Evolutionary conservation across 2,329 filamentous ascomycete species (phyloP).

Genomic region (Colletotrichum aenigma): DNA sequence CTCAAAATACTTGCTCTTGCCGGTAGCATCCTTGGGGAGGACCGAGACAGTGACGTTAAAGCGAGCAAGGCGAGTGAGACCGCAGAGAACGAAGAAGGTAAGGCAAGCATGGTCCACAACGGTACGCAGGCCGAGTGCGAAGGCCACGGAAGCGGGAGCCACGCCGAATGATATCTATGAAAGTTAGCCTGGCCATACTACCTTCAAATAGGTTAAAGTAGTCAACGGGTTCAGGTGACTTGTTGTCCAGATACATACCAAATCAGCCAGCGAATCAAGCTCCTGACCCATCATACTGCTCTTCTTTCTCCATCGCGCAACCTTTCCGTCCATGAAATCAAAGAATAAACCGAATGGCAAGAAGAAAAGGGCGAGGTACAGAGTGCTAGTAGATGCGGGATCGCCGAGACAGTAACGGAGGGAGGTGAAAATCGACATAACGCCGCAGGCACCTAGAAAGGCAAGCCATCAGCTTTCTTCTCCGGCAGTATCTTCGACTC

Average conservation of each 20-base stretch:
- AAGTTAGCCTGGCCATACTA: neutral
- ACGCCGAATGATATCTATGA: slow-evolving; percentile 94
- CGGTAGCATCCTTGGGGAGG: slow-evolving; percentile 88
- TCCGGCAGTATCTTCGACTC: neutral
- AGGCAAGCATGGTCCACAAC: slow-evolving; percentile 79
- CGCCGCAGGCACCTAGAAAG: slow-evolving; percentile 61
- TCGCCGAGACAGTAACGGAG: slow-evolving; percentile 88
- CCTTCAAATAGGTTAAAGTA: neutral
- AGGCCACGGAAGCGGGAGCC: slow-evolving; percentile 84
- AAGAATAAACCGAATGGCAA: slow-evolving; percentile 96
- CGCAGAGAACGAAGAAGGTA: slow-evolving; percentile 91
- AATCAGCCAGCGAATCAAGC: slow-evolving; percentile 90
- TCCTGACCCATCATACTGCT: slow-evolving; percentile 98
- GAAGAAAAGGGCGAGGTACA: slow-evolving; percentile 84
- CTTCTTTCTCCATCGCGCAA: slow-evolving; percentile 96
- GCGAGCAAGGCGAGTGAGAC: slow-evolving; percentile 88
- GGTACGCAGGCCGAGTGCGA: slow-evolving; percentile 87
- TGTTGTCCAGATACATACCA: slow-evolving; percentile 65
- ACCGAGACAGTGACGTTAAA: slow-evolving; percentile 96
- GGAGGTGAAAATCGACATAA: slow-evolving; percentile 95
- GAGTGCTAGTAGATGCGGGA: slow-evolving; percentile 65
- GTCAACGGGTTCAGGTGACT: neutral
- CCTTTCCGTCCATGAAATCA: slow-evolving; percentile 96
- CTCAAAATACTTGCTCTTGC: slow-evolving; percentile 96
- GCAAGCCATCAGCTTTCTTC: neutral